Percentiles rank a stretch among this genome's conserved stretches.
Evolutionary conservation across 2,329 filamentous ascomycete genomes (phyloP).

Genomic region (Colletotrichum phormii): DNA sequence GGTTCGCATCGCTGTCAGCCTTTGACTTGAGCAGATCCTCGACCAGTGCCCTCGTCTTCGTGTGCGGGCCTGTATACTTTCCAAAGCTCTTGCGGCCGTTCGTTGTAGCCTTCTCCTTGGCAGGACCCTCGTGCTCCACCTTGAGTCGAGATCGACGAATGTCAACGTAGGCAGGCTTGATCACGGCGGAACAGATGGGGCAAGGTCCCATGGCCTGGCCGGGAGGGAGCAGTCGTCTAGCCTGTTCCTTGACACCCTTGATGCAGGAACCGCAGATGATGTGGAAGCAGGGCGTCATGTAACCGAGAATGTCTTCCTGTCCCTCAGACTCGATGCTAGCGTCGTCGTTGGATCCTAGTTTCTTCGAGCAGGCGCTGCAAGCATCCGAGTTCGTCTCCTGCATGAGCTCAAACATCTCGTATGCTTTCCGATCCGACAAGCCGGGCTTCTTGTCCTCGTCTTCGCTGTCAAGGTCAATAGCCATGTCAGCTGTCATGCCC

Average conservation of each 20-base stretch:
- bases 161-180: slow-evolving; percentile 73
- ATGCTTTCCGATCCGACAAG: slow-evolving; percentile 78
- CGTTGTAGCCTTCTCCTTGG: slow-evolving; percentile 43
- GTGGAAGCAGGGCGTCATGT: slow-evolving; percentile 90
- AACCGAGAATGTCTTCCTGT: slow-evolving; percentile 75
- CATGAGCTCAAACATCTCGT: slow-evolving; percentile 87
- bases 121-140: slow-evolving; percentile 66
- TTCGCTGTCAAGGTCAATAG: slow-evolving; percentile 90
- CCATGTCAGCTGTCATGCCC: slow-evolving; percentile 84
- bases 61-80: slow-evolving; percentile 86
- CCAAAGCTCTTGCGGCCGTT: slow-evolving; percentile 56
- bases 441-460: slow-evolving; percentile 66
- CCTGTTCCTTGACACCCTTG: slow-evolving; percentile 65
- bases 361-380: slow-evolving; percentile 77
- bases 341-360: slow-evolving; percentile 67
- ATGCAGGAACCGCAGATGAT: slow-evolving; percentile 84
- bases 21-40: slow-evolving; percentile 77
- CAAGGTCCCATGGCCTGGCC: slow-evolving; percentile 66
- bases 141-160: slow-evolving; percentile 73
- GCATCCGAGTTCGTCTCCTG: slow-evolving; percentile 81
- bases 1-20: slow-evolving; percentile 69
- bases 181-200: slow-evolving; percentile 73
- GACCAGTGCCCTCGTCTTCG: slow-evolving; percentile 88
- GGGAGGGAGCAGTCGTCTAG: slow-evolving; percentile 52
- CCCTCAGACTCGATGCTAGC: slow-evolving; percentile 69